phyloP scores from a whole-genome alignment of 139 green algal genomes.

The Pseudopediastrum boryanum region DNA sequence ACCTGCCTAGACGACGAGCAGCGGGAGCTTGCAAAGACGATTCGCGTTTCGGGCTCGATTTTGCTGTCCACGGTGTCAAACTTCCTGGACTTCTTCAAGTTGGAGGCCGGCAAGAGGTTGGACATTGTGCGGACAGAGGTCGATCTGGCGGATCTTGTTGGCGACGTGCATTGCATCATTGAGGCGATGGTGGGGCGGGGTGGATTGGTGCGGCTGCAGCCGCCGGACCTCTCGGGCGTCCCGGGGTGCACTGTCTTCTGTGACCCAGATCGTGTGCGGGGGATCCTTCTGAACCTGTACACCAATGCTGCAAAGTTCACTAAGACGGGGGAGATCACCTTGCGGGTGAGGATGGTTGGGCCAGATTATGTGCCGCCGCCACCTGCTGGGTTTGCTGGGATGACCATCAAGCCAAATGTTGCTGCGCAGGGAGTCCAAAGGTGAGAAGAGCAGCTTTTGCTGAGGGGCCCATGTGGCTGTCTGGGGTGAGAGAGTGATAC shows the following conservation, averaged over 20 bases:
- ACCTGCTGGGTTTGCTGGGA: slow-evolving; percentile 12
- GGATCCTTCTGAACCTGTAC: slow-evolving; percentile 89
- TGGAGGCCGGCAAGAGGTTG: slow-evolving; percentile 66
- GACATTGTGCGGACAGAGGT: slow-evolving; percentile 75
- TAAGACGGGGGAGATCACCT: slow-evolving; percentile 65
- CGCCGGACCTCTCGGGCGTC: slow-evolving; percentile 19
- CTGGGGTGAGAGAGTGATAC: no score
- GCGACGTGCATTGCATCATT: slow-evolving; percentile 85
- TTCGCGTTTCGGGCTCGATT: slow-evolving; percentile 79
- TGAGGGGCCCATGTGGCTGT: no score
- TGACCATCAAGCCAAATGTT: no score
- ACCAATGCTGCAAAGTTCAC: slow-evolving; percentile 90
- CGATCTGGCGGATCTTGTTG: slow-evolving; percentile 62
- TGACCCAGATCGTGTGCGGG: slow-evolving; percentile 53
- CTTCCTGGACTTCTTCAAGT: slow-evolving; percentile 92
- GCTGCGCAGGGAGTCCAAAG: no score
- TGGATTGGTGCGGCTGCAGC: slow-evolving; percentile 30
- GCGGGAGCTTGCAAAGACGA: slow-evolving; percentile 82
- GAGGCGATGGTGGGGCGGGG: slow-evolving; percentile 75
- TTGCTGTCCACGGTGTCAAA: slow-evolving; percentile 85
- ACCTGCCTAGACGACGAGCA: slow-evolving; percentile 70
- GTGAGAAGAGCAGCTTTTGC: no score
- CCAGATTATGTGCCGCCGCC: slow-evolving; percentile 18
- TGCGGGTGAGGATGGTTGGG: slow-evolving; percentile 49
- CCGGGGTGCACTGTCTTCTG: slow-evolving; percentile 13